phyloP scores from a whole-genome alignment of 1,284 basidiomycete species.

The Schizophyllum amplum region DNA sequence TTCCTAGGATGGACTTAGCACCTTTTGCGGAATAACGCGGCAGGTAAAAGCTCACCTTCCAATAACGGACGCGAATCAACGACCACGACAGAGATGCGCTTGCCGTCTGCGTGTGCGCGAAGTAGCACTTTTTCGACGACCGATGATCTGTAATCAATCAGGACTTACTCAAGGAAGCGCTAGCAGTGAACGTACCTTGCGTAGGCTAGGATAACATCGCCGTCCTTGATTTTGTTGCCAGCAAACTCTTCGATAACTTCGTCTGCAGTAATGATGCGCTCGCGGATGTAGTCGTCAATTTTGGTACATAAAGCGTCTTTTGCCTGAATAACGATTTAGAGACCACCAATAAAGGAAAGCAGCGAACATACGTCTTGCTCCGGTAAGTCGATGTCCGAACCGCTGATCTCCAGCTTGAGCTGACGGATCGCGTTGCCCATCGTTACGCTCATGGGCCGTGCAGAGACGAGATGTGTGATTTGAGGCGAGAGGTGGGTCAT shows the following conservation, averaged over 20 bases:
- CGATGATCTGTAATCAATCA: constrained; percentile 58
- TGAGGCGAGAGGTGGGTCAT: constrained; percentile 87
- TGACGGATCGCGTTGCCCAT: constrained; percentile 94
- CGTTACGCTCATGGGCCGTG: constrained; percentile 88
- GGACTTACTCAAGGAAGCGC: constrained; percentile 3
- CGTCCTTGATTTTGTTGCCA: constrained; percentile 88
- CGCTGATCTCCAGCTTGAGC: constrained; percentile 93
- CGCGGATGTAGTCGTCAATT: constrained; percentile 91
- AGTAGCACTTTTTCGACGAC: constrained; percentile 90
- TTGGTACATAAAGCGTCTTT: constrained; percentile 79
- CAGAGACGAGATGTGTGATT: constrained; percentile 83
- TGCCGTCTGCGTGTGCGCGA: constrained; percentile 66
- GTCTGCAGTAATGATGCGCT: constrained; percentile 90
- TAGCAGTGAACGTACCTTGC: constrained; percentile 51
- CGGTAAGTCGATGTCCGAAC: constrained; percentile 83
- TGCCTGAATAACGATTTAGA: constrained; percentile 44
- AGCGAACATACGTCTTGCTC: constrained; percentile 77
- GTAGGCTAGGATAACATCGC: constrained; percentile 90
- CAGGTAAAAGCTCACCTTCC: constrained; percentile 54
- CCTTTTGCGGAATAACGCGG: constrained; percentile 4
- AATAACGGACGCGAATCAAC: constrained; percentile 93
- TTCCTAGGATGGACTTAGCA: constrained; percentile 43
- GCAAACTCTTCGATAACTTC: constrained; percentile 90
- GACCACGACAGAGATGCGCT: constrained; percentile 83
- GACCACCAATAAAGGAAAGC: constrained; percentile 1